These are phyloP conservation scores for Colletotrichum sp. DNA, from an alignment of 2,329 filamentous ascomycete genomes.

Conservation along the genomic window DNA sequence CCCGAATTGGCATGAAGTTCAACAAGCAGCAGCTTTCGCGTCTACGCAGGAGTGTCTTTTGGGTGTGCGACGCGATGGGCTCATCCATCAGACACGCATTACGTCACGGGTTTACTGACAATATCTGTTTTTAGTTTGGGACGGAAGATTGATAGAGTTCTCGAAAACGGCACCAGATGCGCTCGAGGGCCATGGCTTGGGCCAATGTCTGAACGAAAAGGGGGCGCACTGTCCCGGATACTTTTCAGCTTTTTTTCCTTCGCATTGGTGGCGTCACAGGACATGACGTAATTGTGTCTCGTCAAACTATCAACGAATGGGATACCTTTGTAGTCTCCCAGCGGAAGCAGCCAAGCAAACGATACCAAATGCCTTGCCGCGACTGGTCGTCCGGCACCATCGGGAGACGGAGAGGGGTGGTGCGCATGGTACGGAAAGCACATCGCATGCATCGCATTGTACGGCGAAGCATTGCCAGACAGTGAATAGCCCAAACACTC, in stretches of 20 bases:
- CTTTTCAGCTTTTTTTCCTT: not conserved
- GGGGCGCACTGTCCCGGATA: slow-evolving; percentile 7
- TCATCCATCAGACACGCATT: not conserved
- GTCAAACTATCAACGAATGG: not conserved
- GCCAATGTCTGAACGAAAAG: not conserved
- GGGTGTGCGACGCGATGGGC: not conserved
- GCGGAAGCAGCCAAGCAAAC: not conserved
- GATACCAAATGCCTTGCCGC: not conserved
- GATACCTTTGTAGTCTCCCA: not conserved
- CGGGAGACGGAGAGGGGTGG: not conserved
- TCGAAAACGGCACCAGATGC: slow-evolving; percentile 3
- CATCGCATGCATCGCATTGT: not conserved
- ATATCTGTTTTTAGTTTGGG: slow-evolving; percentile 9
- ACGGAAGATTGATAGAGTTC: slow-evolving; percentile 17
- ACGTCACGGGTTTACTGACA: slow-evolving; percentile 2
- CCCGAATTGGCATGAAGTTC: not conserved
- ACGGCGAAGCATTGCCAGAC: not conserved
- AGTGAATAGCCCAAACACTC: not conserved
- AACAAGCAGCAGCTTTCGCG: not conserved
- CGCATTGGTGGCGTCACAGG: slow-evolving; percentile 9
- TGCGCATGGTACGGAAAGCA: not conserved
- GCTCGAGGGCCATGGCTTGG: not conserved
- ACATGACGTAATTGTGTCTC: slow-evolving; percentile 18
- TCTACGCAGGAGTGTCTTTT: not conserved
- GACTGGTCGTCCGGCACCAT: not conserved